A percentile compares a stretch with the other conserved stretches of the same genome.
Evolutionary conservation across 257 asterid genomes (phyloP).

Genomic region (Echium plantagineum): DNA sequence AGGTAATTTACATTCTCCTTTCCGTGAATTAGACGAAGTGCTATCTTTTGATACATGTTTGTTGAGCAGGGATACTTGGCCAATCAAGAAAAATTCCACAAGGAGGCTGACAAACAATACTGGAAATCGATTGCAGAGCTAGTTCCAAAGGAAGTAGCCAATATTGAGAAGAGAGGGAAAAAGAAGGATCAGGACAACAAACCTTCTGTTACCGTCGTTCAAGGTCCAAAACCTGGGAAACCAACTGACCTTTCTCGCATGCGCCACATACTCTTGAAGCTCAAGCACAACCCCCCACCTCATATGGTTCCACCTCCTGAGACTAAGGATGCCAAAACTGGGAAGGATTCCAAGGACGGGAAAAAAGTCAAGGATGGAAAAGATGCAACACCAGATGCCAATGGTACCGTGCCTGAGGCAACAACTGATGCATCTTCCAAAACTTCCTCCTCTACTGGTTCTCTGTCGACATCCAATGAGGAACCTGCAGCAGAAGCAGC

Average conservation of each 20-base stretch:
- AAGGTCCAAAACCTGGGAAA: slow-evolving; percentile 95
- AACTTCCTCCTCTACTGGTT: slow-evolving; percentile 31
- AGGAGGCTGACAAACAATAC: slow-evolving; percentile 90
- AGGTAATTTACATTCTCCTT: slow-evolving; percentile 31
- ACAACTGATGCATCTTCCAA: slow-evolving; percentile 31
- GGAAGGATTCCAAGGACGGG: slow-evolving; percentile 21
- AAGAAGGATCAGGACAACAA: slow-evolving; percentile 86
- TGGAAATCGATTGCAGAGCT: slow-evolving; percentile 97
- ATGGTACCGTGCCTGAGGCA: slow-evolving; percentile 21
- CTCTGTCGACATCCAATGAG: slow-evolving; percentile 23
- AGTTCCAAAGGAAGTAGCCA: slow-evolving; percentile 80
- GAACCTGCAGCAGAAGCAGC: slow-evolving; percentile 34
- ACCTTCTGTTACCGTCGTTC: slow-evolving; percentile 52
- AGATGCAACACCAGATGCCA: slow-evolving; percentile 20
- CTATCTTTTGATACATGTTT: slow-evolving; percentile 6
- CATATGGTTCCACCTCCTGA: slow-evolving; percentile 80
- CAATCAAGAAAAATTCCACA: slow-evolving; percentile 75
- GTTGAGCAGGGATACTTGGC: slow-evolving; percentile 40
- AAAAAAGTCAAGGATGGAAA: slow-evolving; percentile 26
- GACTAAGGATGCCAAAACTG: slow-evolving; percentile 24
- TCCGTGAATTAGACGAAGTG: slow-evolving; percentile 47
- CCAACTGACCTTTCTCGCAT: slow-evolving; percentile 83
- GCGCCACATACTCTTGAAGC: slow-evolving; percentile 70
- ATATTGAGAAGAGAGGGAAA: slow-evolving; percentile 74
- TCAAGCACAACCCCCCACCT: slow-evolving; percentile 77